Evolutionary conservation across 208 protist genomes (phyloP), one percentile per base, ranked within the genome.

Genomic region (Trypanosoma theileri): DNA sequence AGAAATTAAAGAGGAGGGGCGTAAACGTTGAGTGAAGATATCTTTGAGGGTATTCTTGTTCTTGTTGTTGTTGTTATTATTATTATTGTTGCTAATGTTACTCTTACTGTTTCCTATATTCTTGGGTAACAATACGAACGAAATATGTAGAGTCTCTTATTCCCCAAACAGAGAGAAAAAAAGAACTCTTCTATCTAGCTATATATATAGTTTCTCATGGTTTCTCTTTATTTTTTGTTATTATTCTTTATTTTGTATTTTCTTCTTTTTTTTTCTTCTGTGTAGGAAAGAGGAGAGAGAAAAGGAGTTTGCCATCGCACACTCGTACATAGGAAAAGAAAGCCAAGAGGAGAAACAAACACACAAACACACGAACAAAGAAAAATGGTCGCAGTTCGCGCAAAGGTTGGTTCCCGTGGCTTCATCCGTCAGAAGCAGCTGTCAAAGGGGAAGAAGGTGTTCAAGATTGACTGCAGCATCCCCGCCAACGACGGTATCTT

Each of bases 381-480:
- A 54, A 82, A 35, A 63, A 96, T 96, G 91, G 91, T 96, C 65
- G 91, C 91, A 67, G 81, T 96, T 83, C 91, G 91, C 73, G 86
- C 86, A 70, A 95, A 95, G 85, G 89, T 95, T 70, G 89, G 89
- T 73, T 87, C 86, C 73, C 89, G 89, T 74, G 82, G 85, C 66
- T 88, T 81, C 64, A 51, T 89, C 66, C 89, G 88, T 80, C 81
- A 89, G 75, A 88, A 85, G 80, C 80, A 91, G 80, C 84, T 96
- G 63, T 53, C 82, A 60, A 96, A 96, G 88, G 90, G 90, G 60
- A 93, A 93, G 81, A 93, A 90, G 80, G 77, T 85, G 74, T 92
- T 94, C 82, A 96, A 91, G 64, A 82, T 82, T 73, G 80, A 85
- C 76, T 85, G 77, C 75, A 58, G 56, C 44, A 79, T 86, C 48